phyloP scores from a whole-genome alignment of 1,284 basidiomycete species.

The Microstroma glucosiphilum region DNA sequence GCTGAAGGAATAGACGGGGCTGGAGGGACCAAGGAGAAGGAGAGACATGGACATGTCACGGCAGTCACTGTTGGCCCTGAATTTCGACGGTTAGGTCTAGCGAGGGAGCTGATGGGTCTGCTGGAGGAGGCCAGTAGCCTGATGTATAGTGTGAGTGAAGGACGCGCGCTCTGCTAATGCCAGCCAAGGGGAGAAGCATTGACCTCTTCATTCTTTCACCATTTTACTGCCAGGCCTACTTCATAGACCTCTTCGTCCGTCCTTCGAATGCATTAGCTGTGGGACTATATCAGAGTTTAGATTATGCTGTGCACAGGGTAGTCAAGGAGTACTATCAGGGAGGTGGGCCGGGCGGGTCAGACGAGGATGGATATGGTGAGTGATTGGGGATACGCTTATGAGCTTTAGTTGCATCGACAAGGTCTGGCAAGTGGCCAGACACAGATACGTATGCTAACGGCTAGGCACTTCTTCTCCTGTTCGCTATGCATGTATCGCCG shows the following conservation, averaged over 20 bases:
- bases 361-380: constrained; percentile 85
- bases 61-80: constrained; percentile 84
- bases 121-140: constrained; percentile 72
- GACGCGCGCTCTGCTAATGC: too few species aligned
- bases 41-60: constrained; percentile 63
- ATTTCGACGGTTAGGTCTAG: constrained; percentile 75
- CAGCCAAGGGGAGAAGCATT: not conserved
- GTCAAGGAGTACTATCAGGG: constrained; percentile 80
- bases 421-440: not conserved
- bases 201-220: constrained; percentile 12
- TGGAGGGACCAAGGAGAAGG: constrained; percentile 18
- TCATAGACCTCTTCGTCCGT: constrained; percentile 84
- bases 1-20: constrained; percentile 39
- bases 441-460: not conserved
- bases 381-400: constrained; percentile 24
- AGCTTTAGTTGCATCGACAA: not conserved
- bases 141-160: constrained; percentile 24
- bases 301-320: constrained; percentile 76
- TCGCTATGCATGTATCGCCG: not conserved
- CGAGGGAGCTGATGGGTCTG: constrained; percentile 70
- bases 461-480: not conserved
- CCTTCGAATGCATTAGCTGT: constrained; percentile 58
- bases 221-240: constrained; percentile 59
- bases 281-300: constrained; percentile 79
- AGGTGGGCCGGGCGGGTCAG: constrained; percentile 59